Base-by-base conservation (phyloP, 352 stramenopile species). In the Phytophthora rubi region DNA sequence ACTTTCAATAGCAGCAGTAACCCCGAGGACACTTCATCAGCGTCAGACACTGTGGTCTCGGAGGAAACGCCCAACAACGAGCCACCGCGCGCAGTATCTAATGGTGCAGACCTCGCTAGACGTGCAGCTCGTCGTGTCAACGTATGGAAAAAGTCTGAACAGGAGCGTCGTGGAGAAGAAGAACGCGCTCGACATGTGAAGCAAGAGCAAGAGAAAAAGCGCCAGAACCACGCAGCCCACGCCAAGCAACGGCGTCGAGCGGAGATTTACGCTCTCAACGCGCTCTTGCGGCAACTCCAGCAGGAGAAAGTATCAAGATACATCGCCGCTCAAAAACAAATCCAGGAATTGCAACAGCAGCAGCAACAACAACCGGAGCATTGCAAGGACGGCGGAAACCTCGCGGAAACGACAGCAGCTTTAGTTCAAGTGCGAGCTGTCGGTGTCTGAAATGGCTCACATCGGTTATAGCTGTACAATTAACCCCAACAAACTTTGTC, bases 221-320 rank as follows among this genome's bases (percentile, higher is more conserved):
- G 73, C 28, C 81, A 82, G 53, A 83, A 88, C 30, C 78, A 82
- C 28, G 70, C 76, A n/a, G 73, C 53, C 2, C 69, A 81, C 37
- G 71, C 73, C 45, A 84, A 85, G 47, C 76, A 83, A 32, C 78
- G 81, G 1, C 80, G 83, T 9, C 83, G 85, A 18, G 79, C 85
- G 21, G 85, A 92, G 66, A 92, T 92, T 55, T 92, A 92, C 71
- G 82, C 84, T 23, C 75, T 92, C 3, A 91, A 92, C 54, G 79
- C 85, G 9, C 70, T 91, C 18, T 68, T 92, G 57, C 70, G 80
- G 13, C 71, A 89, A 56, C 62, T 92, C 16, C 85, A 92, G 54
- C 85, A 91, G 56, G 81, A 81, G 15, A 92, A 92, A 68, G 78
- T 91, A 54, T 64, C 77, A 1, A 59, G 53, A 21, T 92, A 81